Percentiles rank a stretch among this genome's conserved stretches.
Conservation (phyloP, 176 grass and related monocot species). For the Canna indica region DNA sequence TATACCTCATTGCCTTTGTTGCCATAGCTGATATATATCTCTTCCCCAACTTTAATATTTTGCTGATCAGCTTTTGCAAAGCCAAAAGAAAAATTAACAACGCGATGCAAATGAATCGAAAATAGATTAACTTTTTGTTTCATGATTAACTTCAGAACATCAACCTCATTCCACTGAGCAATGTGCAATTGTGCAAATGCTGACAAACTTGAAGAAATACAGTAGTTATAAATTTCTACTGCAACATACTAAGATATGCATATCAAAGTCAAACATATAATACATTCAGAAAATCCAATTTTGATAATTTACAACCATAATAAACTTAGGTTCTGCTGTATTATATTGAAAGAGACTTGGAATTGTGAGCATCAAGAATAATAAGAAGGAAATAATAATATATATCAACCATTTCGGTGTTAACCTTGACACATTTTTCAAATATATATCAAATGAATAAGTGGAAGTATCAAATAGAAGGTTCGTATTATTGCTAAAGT, state of each 20-base stretch:
- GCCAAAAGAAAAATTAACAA: constrained; percentile 16
- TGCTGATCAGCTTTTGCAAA: constrained; percentile 46
- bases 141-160: background rate
- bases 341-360: background rate
- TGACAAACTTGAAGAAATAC: background rate
- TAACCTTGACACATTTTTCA: background rate
- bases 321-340: no score
- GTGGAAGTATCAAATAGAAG: background rate
- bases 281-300: background rate
- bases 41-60: constrained; percentile 41
- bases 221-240: background rate
- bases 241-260: background rate
- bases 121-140: background rate
- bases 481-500: background rate
- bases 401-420: background rate
- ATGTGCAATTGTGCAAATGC: background rate
- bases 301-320: no score
- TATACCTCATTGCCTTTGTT: constrained; percentile 96
- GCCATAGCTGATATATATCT: constrained; percentile 90
- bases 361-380: background rate
- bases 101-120: background rate
- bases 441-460: background rate
- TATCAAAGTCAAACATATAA: background rate
- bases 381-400: background rate
- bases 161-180: background rate